A percentile compares a stretch with the other conserved stretches of the same genome.
These are phyloP conservation scores for Starmera caribaea DNA, from an alignment of 805 yeast genomes.

Conservation along the genomic window DNA sequence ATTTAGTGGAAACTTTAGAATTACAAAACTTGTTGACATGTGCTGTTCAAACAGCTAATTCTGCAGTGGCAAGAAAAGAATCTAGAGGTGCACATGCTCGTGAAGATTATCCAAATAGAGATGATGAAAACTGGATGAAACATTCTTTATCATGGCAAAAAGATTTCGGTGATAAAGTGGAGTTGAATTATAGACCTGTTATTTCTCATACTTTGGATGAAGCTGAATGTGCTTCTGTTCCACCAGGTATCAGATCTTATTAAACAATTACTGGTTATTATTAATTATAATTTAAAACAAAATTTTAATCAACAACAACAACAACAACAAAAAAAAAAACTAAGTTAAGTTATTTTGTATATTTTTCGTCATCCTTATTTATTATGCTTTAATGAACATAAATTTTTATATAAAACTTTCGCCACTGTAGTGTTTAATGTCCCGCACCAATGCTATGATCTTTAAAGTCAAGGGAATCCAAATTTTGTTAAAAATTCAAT, in stretches of 20 bases:
- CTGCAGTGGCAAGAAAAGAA: conserved; percentile 93
- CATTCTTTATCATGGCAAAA: conserved; percentile 92
- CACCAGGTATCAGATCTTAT: conserved; percentile 94
- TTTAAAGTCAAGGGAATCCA: not conserved
- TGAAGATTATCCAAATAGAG: conserved; percentile 95
- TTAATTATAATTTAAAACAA: too few relatives aligned
- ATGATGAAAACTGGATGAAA: conserved; percentile 96
- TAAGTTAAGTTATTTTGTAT: too few relatives aligned
- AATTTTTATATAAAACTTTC: too few relatives aligned
- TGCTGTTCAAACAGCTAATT: conserved; percentile 89
- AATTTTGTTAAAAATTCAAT: conserved; percentile 2
- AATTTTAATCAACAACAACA: too few relatives aligned
- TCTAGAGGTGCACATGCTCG: conserved; percentile 99
- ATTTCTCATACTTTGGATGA: conserved; percentile 79
- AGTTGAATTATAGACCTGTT: conserved; percentile 79
- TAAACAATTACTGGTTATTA: conserved; percentile 22
- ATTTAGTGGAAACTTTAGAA: conserved; percentile 91
- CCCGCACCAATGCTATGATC: too few relatives aligned
- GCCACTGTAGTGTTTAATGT: too few relatives aligned
- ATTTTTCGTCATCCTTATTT: too few relatives aligned
- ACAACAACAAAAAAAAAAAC: too few relatives aligned
- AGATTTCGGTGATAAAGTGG: conserved; percentile 57
- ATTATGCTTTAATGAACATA: too few relatives aligned
- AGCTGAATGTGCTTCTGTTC: conserved; percentile 88
- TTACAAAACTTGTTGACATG: conserved; percentile 93